Evolutionary conservation across 2,329 filamentous ascomycete species (phyloP), one percentile per base, ranked within the genome.

Genomic region (Fusarium armeniacum): DNA sequence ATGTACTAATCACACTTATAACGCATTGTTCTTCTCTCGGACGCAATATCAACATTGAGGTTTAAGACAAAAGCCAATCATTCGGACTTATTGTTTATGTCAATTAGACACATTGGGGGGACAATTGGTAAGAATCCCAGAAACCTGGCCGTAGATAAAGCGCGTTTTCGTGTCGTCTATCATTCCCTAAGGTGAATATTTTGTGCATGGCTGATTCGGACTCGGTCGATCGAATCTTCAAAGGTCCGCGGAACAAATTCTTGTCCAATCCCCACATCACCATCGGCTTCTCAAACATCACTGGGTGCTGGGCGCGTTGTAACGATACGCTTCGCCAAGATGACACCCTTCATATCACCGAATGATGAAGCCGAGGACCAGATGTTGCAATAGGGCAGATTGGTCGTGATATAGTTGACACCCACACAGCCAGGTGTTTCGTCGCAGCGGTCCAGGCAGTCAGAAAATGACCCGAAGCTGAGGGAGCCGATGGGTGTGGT

Each of bases 221-320:
- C 11, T 1, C 6, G 20, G 7, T 40, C n/a, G 5, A 22, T 10
- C 4, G 18, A 1, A 4, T 5, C 1, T 18, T 4, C 2, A 10
- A 36, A 1, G 5, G 8, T 18, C 10, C 33, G 15, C 33, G n/a
- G 3, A 20, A 13, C n/a, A 7, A 20, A 4, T 4, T 20, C 6
- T 6, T 11, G 20, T 20, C 20, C 20, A 3, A 20, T 3, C 20
- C 20, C 20, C 20, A 20, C 20, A 20, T 20, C 20, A 20, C 20
- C 20, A 20, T 20, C 20, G 20, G 20, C 12, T 22, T 15, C 6
- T 44, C 5, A 24, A 11, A 6, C 15, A 0, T 10, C 22, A 24
- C 20, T 43, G 7, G 40, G 22, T 16, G 16, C 8, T 9, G 7
- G 13, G 10, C 4, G 16, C 18, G 15, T 12, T 13, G 11, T 9